Percentiles rank a stretch among this genome's conserved stretches.
Conservation (phyloP, 371 early-diverging fungal genomes). For the Capillidium rhysosporum region DNA sequence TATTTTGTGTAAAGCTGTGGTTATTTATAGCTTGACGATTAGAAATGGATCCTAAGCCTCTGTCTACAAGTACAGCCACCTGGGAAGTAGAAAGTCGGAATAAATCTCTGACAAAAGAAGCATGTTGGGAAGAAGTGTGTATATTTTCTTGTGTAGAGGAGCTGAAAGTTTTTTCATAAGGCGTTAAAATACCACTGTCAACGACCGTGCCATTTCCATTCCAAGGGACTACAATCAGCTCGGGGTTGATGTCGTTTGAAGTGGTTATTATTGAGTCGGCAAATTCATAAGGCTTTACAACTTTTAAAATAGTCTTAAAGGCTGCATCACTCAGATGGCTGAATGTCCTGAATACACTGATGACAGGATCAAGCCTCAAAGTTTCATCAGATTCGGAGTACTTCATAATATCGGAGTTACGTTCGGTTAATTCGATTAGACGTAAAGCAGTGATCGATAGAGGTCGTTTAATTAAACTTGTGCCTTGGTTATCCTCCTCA, state of each 20-base stretch:
- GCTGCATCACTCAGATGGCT: constrained; percentile 34
- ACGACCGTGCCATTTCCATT: constrained; percentile 7
- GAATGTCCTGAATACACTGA: constrained; percentile 54
- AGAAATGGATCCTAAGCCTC: constrained; percentile 30
- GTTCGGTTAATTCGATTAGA: constrained; percentile 42
- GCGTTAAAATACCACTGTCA: neutral
- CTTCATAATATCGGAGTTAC: constrained; percentile 51
- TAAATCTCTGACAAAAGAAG: constrained; percentile 19
- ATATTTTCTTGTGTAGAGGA: neutral
- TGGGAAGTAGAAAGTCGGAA: constrained; percentile 16
- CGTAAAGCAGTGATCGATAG: constrained; percentile 31
- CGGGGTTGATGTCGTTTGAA: constrained; percentile 14
- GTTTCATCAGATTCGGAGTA: constrained; percentile 31
- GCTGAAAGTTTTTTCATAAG: neutral
- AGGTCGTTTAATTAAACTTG: neutral
- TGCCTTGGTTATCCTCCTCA: neutral
- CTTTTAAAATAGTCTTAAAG: constrained; percentile 15
- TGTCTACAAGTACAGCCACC: constrained; percentile 45
- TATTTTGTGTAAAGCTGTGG: constrained; percentile 6
- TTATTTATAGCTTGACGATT: constrained; percentile 5
- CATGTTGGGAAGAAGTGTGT: constrained; percentile 18
- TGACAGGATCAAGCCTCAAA: constrained; percentile 36
- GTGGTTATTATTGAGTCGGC: constrained; percentile 19
- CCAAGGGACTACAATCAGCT: constrained; percentile 26
- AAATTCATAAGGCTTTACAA: constrained; percentile 20